These are phyloP conservation scores for Chlorella sorokiniana DNA, from an alignment of 139 green algal species.

Conservation along the genomic window DNA sequence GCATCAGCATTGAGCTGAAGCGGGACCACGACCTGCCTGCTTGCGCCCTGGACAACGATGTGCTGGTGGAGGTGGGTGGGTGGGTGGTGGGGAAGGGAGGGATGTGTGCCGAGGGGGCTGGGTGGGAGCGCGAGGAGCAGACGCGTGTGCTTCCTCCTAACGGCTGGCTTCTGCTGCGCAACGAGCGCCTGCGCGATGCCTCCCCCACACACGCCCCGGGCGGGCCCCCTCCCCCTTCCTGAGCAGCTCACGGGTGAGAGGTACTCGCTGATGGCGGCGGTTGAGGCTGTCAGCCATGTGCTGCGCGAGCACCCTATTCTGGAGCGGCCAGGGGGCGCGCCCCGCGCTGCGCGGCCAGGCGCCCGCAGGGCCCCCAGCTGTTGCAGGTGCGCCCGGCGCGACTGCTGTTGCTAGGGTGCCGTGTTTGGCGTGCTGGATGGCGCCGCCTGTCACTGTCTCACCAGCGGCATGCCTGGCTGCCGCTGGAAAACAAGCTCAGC, in stretches of 20 bases:
- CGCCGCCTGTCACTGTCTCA: not conserved
- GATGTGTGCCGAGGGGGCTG: not conserved
- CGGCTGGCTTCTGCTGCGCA: too few relatives aligned
- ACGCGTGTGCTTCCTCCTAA: too few relatives aligned
- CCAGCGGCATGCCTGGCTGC: not conserved
- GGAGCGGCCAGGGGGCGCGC: not conserved
- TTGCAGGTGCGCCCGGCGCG: not conserved
- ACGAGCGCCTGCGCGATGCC: not conserved
- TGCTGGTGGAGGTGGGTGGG: constrained; percentile 7
- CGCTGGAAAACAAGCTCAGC: too few relatives aligned
- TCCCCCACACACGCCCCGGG: not conserved
- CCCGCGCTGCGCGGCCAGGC: not conserved
- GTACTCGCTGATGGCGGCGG: not conserved
- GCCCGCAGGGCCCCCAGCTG: not conserved
- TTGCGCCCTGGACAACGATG: constrained; percentile 27
- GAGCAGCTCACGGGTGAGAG: not conserved
- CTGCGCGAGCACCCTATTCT: not conserved
- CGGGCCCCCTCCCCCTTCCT: not conserved
- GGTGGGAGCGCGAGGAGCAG: not conserved
- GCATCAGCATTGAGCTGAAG: not conserved
- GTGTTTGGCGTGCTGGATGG: not conserved
- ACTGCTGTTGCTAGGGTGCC: not conserved
- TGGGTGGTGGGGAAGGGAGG: not conserved
- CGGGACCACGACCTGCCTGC: constrained; percentile 1
- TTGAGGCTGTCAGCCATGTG: not conserved